Percentiles rank a stretch among this genome's conserved stretches.
Evolutionary conservation across 176 grass and related monocot species (phyloP).

Genomic region (Hsuehochloa calcarea): DNA sequence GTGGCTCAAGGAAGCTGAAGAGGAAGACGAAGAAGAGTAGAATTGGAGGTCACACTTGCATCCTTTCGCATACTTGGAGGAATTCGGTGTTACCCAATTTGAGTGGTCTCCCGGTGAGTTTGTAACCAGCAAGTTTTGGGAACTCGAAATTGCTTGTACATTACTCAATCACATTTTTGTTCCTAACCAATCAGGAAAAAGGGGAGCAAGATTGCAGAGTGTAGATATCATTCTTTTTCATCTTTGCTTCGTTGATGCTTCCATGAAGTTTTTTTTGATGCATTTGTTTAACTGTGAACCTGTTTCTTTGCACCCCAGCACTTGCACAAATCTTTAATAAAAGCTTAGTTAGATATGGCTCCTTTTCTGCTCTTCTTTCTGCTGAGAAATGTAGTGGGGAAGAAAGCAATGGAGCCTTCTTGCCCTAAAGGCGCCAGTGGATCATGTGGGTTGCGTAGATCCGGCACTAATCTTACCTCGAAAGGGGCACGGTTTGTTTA

Average conservation of each 20-base stretch:
- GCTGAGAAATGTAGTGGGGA: conserved; percentile 45
- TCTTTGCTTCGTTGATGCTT: conserved; percentile 34
- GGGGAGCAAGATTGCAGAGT: conserved; percentile 8
- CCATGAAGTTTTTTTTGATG: conserved; percentile 2
- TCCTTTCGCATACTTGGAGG: neutral
- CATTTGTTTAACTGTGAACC: conserved; percentile 26
- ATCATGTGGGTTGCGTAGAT: conserved; percentile 87
- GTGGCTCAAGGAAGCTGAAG: conserved; percentile 81
- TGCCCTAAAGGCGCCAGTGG: conserved; percentile 38
- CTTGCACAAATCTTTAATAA: conserved; percentile 43
- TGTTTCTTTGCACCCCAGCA: conserved; percentile 37
- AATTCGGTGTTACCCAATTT: neutral
- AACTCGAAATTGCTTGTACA: conserved; percentile 39
- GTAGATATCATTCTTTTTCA: conserved; percentile 15
- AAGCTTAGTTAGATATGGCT: conserved; percentile 36
- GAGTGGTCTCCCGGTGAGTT: conserved; percentile 34
- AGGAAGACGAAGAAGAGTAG: conserved; percentile 72
- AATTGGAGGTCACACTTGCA: neutral
- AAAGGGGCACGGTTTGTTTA: conserved; percentile 43
- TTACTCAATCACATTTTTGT: conserved; percentile 29
- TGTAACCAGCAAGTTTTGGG: conserved; percentile 43
- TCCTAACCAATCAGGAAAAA: conserved; percentile 4
- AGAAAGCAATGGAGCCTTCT: conserved; percentile 42
- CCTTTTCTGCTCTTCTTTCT: conserved; percentile 37
- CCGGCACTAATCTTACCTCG: conserved; percentile 74